These are phyloP conservation scores for Udeniomyces megalosporus DNA, from an alignment of 768 basidiomycete species.

Conservation along the genomic window DNA sequence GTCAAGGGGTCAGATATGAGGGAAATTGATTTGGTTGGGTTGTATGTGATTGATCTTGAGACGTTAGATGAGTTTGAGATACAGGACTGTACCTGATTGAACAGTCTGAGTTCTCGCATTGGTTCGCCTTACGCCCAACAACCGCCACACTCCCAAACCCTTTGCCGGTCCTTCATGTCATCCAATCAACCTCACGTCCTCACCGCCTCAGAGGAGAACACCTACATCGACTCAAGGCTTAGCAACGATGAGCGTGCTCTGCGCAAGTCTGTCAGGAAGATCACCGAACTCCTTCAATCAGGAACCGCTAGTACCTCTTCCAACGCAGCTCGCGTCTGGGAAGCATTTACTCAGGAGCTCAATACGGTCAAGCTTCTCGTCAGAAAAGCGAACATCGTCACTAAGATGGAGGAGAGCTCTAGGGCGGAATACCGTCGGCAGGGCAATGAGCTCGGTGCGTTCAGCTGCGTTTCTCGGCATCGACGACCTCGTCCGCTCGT, in stretches of 20 bases:
- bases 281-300: background rate
- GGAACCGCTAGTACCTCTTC: background rate
- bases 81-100: too few species aligned
- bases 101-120: too few species aligned
- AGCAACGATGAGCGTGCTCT: constrained; percentile 4
- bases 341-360: background rate
- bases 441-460: constrained; percentile 11
- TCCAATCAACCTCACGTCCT: too few species aligned
- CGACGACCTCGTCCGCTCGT: too few species aligned
- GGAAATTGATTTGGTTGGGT: too few species aligned
- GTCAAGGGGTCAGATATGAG: too few species aligned
- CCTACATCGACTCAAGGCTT: background rate
- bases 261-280: background rate
- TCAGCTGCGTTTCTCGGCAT: background rate
- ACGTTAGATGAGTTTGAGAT: too few species aligned
- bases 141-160: too few species aligned
- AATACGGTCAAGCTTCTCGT: constrained; percentile 5
- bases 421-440: constrained; percentile 4
- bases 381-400: constrained; percentile 2
- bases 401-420: constrained; percentile 8
- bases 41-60: too few species aligned
- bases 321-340: background rate
- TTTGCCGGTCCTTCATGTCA: too few species aligned
- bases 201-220: too few species aligned
- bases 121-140: too few species aligned